A percentile compares a stretch with the other conserved stretches of the same genome.
These are phyloP conservation scores for Coniochaeta pulveracea DNA, from an alignment of 2,329 filamentous ascomycete genomes.

Conservation along the genomic window DNA sequence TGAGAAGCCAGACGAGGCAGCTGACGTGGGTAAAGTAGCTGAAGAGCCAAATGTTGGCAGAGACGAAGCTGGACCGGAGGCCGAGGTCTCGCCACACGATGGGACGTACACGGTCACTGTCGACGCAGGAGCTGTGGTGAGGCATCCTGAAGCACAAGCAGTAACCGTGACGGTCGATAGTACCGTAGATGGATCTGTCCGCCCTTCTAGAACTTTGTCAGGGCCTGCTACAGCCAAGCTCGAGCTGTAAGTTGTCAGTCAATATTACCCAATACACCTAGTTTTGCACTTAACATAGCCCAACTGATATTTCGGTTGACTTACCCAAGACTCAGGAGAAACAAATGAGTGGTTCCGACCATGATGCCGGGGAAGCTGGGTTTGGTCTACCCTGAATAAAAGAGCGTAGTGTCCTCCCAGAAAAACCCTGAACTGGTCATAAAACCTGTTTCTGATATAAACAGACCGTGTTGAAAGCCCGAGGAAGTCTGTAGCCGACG, in stretches of 20 bases:
- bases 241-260: no score
- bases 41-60: background rate
- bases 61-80: background rate
- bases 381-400: background rate
- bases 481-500: background rate
- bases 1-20: background rate
- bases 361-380: constrained; percentile 1
- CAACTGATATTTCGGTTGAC: background rate
- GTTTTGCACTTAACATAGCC: background rate
- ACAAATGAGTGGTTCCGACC: constrained; percentile 4
- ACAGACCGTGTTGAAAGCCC: background rate
- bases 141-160: constrained; percentile 4
- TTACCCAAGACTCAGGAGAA: constrained; percentile 3
- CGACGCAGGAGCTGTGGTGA: background rate
- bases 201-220: constrained; percentile 3
- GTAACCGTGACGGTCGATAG: constrained; percentile 8
- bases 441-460: background rate
- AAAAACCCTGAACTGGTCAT: no score
- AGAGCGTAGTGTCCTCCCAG: background rate
- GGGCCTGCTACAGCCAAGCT: background rate
- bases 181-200: background rate
- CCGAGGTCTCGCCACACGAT: background rate
- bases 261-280: no score
- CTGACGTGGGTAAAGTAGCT: background rate
- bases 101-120: constrained; percentile 5